Evolutionary conservation across 805 yeast genomes (phyloP).

Genomic region (Zygosaccharomyces pseudorouxii): DNA sequence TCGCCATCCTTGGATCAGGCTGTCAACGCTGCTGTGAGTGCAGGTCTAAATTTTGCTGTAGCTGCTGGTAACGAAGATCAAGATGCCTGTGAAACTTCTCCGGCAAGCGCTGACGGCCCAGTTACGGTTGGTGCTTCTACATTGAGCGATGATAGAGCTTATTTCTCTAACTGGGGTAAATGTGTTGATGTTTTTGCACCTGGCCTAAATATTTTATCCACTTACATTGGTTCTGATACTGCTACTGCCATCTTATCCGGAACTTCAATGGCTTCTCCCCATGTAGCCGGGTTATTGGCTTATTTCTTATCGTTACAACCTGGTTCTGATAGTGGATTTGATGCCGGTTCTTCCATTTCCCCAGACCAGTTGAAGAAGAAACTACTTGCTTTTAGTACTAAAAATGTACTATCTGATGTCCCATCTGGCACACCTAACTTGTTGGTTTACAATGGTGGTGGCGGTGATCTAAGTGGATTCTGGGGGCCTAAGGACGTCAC

Average conservation of each 20-base stretch:
- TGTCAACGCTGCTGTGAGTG: constrained; percentile 81
- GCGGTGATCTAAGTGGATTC: constrained; percentile 61
- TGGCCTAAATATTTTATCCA: constrained; percentile 82
- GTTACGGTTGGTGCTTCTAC: constrained; percentile 96
- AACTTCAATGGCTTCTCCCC: constrained; percentile 98
- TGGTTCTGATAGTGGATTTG: constrained; percentile 57
- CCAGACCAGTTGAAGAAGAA: constrained; percentile 76
- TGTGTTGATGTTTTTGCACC: constrained; percentile 98
- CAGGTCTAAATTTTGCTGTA: constrained; percentile 88
- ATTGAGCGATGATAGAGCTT: constrained; percentile 82
- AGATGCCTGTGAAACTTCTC: constrained; percentile 90
- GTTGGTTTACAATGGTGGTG: constrained; percentile 79
- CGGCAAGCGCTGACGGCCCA: constrained; percentile 80
- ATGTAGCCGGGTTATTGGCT: constrained; percentile 85
- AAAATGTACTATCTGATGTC: constrained; percentile 53
- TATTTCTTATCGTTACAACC: constrained; percentile 88
- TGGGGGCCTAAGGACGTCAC: constrained; percentile 39
- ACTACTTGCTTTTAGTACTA: constrained; percentile 63
- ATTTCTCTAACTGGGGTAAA: constrained; percentile 90
- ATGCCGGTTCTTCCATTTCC: constrained; percentile 48
- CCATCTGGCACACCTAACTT: constrained; percentile 73
- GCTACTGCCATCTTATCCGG: constrained; percentile 86
- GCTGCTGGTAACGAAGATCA: constrained; percentile 95
- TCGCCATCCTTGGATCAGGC: constrained; percentile 84
- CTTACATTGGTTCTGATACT: constrained; percentile 69